Conservation (phyloP, 257 asterid species). For the Solanum etuberosum region DNA sequence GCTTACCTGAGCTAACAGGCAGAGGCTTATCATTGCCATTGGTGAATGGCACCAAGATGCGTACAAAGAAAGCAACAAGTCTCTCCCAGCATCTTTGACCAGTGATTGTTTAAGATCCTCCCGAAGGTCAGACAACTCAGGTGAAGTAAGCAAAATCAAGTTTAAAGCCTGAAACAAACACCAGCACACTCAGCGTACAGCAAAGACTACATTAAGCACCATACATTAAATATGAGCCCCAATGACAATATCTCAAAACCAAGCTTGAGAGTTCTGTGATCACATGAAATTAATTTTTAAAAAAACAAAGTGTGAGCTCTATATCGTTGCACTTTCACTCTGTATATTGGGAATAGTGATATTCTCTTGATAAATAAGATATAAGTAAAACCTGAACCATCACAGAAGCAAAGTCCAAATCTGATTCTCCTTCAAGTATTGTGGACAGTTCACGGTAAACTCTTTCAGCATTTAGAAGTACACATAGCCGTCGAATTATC, state of each 20-base stretch:
- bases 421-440: conserved; percentile 83
- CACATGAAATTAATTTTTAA: not conserved
- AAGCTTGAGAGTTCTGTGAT: not conserved
- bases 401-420: conserved; percentile 80
- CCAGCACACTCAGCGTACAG: not conserved
- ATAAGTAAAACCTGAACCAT: conserved; percentile 74
- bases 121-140: conserved; percentile 67
- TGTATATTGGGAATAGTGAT: not conserved
- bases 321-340: not conserved
- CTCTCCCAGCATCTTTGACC: conserved; percentile 60
- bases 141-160: conserved; percentile 77
- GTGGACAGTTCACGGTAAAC: conserved; percentile 86
- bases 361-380: not conserved
- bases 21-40: conserved; percentile 96
- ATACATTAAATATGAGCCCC: not conserved
- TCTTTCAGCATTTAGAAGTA: conserved; percentile 83
- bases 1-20: conserved; percentile 92
- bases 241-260: not conserved
- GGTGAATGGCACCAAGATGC: conserved; percentile 94
- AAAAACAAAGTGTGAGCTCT: not conserved
- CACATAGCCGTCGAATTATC: conserved; percentile 83
- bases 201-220: not conserved
- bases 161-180: conserved; percentile 61
- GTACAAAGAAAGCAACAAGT: conserved; percentile 53
- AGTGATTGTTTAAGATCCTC: conserved; percentile 50